Evolutionary conservation across 805 yeast genomes (phyloP).

Genomic region (Metschnikowia arizonensis): DNA sequence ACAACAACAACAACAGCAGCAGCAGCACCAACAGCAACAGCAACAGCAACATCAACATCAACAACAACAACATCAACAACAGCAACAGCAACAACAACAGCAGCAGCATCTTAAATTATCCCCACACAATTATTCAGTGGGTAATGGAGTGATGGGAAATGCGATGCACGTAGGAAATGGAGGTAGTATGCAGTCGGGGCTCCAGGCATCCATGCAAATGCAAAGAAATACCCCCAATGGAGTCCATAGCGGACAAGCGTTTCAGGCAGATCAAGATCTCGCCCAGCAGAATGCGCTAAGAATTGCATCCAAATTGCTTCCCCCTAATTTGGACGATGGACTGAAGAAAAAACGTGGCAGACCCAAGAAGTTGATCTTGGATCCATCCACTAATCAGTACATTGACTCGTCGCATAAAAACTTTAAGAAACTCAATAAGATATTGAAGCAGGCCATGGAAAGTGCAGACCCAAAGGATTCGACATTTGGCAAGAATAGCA

Average conservation of each 20-base stretch:
- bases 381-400: conserved; percentile 39
- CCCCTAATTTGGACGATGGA: conserved; percentile 12
- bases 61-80: conserved; percentile 9
- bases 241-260: not conserved
- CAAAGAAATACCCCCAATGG: conserved; percentile 3
- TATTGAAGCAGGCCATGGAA: conserved; percentile 18
- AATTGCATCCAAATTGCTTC: conserved; percentile 9
- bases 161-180: not conserved
- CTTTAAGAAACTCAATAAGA: conserved; percentile 37
- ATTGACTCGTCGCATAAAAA: conserved; percentile 41
- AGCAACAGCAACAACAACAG: conserved; percentile 8
- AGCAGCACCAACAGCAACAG: conserved; percentile 1
- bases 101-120: conserved; percentile 1
- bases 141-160: not conserved
- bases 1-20: conserved; percentile 10
- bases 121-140: not conserved
- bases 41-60: conserved; percentile 8
- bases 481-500: conserved; percentile 2
- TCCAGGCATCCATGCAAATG: conserved; percentile 6
- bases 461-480: conserved; percentile 6
- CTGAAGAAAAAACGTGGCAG: conserved; percentile 38
- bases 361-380: conserved; percentile 39
- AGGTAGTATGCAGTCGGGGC: conserved; percentile 3
- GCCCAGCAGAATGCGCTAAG: conserved; percentile 1
- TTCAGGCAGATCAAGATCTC: conserved; percentile 4